Evolutionary conservation across 805 yeast genomes (phyloP).

Genomic region (Candida nitratophila): DNA sequence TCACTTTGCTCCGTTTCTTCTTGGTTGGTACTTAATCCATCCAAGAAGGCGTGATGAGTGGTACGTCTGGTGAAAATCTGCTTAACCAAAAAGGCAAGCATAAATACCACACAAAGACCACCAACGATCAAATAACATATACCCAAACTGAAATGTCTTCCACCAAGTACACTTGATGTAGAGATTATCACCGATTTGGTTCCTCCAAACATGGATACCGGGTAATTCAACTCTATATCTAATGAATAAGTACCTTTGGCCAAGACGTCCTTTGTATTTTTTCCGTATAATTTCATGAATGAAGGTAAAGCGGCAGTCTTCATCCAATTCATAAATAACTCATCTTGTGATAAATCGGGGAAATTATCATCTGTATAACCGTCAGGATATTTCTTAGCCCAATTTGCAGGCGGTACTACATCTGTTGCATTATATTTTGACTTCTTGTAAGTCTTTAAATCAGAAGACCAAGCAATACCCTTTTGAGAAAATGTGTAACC

Average conservation of each 20-base stretch:
- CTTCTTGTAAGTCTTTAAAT: slow-evolving; percentile 62
- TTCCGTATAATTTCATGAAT: slow-evolving; percentile 75
- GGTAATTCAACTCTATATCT: slow-evolving; percentile 68
- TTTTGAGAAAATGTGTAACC: slow-evolving; percentile 36
- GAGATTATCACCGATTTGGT: slow-evolving; percentile 75
- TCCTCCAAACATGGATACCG: slow-evolving; percentile 82
- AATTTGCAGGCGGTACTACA: slow-evolving; percentile 91
- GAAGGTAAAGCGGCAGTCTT: slow-evolving; percentile 91
- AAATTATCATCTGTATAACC: slow-evolving; percentile 83
- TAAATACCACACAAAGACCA: slow-evolving; percentile 63
- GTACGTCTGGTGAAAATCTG: slow-evolving; percentile 49
- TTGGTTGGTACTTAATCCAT: slow-evolving; percentile 13
- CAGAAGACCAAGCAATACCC: slow-evolving; percentile 84
- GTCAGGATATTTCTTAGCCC: slow-evolving; percentile 72
- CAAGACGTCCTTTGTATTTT: slow-evolving; percentile 55
- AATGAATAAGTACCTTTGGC: slow-evolving; percentile 63
- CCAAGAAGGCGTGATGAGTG: slow-evolving; percentile 23
- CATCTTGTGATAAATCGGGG: slow-evolving; percentile 72
- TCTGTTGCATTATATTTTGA: slow-evolving; percentile 61
- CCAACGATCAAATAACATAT: slow-evolving; percentile 83
- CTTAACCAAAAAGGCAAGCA: slow-evolving; percentile 68
- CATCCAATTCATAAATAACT: slow-evolving; percentile 95
- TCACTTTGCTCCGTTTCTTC: neutral
- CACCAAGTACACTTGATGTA: slow-evolving; percentile 80
- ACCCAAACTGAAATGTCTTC: slow-evolving; percentile 78